A percentile compares a stretch with the other conserved stretches of the same genome.
phyloP scores from a whole-genome alignment of 2,329 filamentous ascomycete genomes.

The Sclerotinia spermophila region DNA sequence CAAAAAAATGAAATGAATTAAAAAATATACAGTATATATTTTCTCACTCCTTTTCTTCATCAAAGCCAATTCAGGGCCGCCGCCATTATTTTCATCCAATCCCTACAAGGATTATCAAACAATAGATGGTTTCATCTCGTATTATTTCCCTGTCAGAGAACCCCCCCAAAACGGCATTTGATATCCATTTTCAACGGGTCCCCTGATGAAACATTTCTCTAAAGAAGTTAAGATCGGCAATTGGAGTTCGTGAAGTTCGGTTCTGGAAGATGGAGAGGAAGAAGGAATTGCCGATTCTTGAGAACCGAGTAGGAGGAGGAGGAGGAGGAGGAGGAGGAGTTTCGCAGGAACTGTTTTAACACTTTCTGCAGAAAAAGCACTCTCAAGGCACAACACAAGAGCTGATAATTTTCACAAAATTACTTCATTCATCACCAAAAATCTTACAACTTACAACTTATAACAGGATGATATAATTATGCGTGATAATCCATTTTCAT shows the following conservation, averaged over 20 bases:
- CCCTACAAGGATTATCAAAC: neutral
- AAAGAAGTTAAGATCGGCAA: neutral
- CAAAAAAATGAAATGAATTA: neutral
- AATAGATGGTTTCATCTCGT: slow-evolving; percentile 5
- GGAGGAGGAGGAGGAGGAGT: too few relatives aligned
- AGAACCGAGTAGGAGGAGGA: neutral
- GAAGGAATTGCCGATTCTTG: neutral
- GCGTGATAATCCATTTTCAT: neutral
- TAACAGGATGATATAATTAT: neutral
- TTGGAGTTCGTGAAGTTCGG: neutral
- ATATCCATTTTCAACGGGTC: neutral
- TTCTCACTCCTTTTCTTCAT: too few relatives aligned
- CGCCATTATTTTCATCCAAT: neutral
- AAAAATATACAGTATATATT: too few relatives aligned
- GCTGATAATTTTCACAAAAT: neutral
- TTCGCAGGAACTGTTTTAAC: too few relatives aligned
- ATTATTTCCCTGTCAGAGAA: neutral
- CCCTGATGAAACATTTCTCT: neutral
- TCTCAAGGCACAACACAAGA: neutral
- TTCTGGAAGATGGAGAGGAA: neutral
- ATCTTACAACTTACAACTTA: too few relatives aligned
- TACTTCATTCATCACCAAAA: too few relatives aligned
- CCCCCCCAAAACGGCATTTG: neutral
- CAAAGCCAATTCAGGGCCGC: neutral
- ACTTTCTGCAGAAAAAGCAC: too few relatives aligned